Evolutionary conservation across 139 green algal species (phyloP), one percentile per base, ranked within the genome.

Genomic region (Axilococcus clingmanii): DNA sequence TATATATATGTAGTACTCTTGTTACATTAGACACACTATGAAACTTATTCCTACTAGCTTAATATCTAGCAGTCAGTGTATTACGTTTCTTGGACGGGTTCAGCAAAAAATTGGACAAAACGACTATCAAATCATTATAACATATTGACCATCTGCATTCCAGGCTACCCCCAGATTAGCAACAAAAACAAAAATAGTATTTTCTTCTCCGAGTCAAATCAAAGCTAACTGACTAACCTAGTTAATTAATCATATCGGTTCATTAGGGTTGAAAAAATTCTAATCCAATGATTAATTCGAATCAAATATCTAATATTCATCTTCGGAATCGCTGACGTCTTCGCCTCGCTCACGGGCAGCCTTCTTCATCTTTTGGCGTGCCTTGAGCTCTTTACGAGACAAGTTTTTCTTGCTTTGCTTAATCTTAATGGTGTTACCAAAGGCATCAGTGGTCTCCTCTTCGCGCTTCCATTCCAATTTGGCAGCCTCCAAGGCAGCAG

Each of bases 351-450:
- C 84, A 11, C 59, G 64, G 27, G 75, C 66, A 1, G 82, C 82
- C 36, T 76, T 58, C 14, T 79, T 62, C 48, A 70, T 33, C 68
- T 85, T 86, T 34, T 69, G 50, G 40, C 53, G 40, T 15, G 76
- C 75, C 80, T 93, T 93, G 68, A 82, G 81, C 78, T 93, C 84
- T 76, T 95, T 95, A 64, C 85, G 81, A 50, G 60, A 80, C 48
- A 94, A 73, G 75, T 90, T 83, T 79, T 87, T 88, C 78, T 91
- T 85, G 60, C 73, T 72, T 27, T 48, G 73, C 79, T 89, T 84
- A 25, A 94, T 53, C 80, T 94, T 89, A 51, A 94, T 74, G 29
- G 75, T 81, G 71, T 94, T 93, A 54, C 86, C 86, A 54, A 88
- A 80, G 22, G 85, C 85, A 52, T 95, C 87, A 16, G 71, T 75